phyloP scores from a whole-genome alignment of 164 flowering plant genomes.

The Sedum album region DNA sequence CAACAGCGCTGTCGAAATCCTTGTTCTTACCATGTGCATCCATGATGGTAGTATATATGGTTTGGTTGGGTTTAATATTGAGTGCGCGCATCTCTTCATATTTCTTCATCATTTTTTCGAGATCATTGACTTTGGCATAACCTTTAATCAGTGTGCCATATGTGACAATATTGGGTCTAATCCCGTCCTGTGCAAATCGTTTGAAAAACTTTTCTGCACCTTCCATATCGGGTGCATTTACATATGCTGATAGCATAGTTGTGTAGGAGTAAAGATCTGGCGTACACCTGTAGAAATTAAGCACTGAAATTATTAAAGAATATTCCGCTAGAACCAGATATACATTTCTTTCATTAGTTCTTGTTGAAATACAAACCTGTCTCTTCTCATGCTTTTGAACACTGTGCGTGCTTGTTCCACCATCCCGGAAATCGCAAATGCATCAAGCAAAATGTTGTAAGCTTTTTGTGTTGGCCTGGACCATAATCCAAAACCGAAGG shows the following conservation, averaged over 20 bases:
- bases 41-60: slow-evolving; percentile 81
- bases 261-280: slow-evolving; percentile 89
- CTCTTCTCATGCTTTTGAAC: slow-evolving; percentile 94
- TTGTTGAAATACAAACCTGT: slow-evolving; percentile 38
- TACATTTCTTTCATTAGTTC: not conserved
- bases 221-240: slow-evolving; percentile 94
- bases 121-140: slow-evolving; percentile 56
- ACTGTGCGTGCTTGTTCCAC: slow-evolving; percentile 82
- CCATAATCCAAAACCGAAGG: slow-evolving; percentile 3
- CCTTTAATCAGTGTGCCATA: slow-evolving; percentile 89
- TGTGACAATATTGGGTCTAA: slow-evolving; percentile 64
- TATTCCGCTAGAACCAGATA: not conserved
- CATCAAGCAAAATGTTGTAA: slow-evolving; percentile 90
- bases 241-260: slow-evolving; percentile 84
- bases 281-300: slow-evolving; percentile 36
- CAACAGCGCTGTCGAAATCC: slow-evolving; percentile 70
- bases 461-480: slow-evolving; percentile 88
- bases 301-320: not conserved
- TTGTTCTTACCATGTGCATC: slow-evolving; percentile 79
- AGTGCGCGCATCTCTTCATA: slow-evolving; percentile 59
- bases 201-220: slow-evolving; percentile 85
- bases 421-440: slow-evolving; percentile 96
- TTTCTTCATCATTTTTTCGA: slow-evolving; percentile 78
- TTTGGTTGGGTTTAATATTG: slow-evolving; percentile 61
- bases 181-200: slow-evolving; percentile 59